Conservation (phyloP, 192 early-diverging fungal genomes). For the Coemansia sp. region DNA sequence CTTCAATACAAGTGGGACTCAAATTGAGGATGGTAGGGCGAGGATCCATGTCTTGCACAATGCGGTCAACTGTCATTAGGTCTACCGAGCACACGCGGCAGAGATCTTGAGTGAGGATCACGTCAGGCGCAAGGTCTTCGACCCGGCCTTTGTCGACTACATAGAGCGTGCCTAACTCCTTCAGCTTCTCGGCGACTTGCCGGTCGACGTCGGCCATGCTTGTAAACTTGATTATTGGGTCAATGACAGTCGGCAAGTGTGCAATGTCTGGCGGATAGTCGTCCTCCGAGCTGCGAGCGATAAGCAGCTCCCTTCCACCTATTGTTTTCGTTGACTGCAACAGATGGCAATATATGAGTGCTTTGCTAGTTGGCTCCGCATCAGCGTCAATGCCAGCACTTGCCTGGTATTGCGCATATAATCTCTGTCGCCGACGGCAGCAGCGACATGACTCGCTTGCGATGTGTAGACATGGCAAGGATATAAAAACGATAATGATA, state of each 20-base stretch:
- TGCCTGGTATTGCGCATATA: conserved; percentile 19
- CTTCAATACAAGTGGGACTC: conserved; percentile 55
- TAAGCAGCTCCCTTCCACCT: conserved; percentile 15
- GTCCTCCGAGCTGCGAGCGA: conserved; percentile 22
- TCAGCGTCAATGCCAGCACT: background rate
- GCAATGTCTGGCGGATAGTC: conserved; percentile 12
- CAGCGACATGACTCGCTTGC: conserved; percentile 14
- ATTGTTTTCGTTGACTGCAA: background rate
- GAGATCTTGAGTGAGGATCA: conserved; percentile 59
- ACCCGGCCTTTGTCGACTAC: conserved; percentile 49
- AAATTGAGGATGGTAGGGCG: conserved; percentile 56
- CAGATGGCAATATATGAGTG: background rate
- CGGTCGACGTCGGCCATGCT: conserved; percentile 39
- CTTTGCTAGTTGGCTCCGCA: background rate
- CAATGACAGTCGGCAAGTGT: conserved; percentile 11
- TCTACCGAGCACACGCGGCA: conserved; percentile 63
- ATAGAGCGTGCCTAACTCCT: conserved; percentile 53
- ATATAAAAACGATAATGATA: background rate
- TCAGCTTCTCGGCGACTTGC: conserved; percentile 51
- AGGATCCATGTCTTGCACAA: conserved; percentile 53
- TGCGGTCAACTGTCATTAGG: conserved; percentile 55
- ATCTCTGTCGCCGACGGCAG: conserved; percentile 21
- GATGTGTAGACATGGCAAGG: background rate
- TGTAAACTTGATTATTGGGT: conserved; percentile 15
- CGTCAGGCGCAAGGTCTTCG: conserved; percentile 39